Base-by-base conservation (phyloP, 2,329 filamentous ascomycete species). In the Claviceps arundinis region DNA sequence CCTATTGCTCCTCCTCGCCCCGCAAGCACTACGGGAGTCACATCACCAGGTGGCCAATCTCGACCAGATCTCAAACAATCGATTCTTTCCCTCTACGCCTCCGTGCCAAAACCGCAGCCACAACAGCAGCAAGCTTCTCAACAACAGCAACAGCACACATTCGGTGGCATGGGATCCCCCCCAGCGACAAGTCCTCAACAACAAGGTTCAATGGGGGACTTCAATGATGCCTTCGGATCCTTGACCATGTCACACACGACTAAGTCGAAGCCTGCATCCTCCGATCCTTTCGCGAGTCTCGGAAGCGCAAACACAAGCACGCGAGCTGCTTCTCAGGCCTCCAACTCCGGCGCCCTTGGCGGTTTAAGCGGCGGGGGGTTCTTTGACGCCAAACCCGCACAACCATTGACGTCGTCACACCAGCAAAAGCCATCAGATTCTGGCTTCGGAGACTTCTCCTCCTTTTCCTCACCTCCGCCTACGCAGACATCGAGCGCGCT, bases 11-110 rank as follows among this genome's bases (percentile, higher is more conserved):
- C 88, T n/a, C 81, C 83, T 50, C 80, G 89, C 50, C 87, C 90
- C n/a, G 81, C 87, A 5, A 95, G 88, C 69, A 89, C 88, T 19
- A 79, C 84, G 4, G 81, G 84, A 17, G 78, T 82, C 13, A 71
- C 78, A 46, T 75, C 77, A 5, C 65, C 76, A 3, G 73, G 73
- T 17, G 76, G 77, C 13, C 83, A 87, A 60, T 94, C 89, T 46
- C 78, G 93, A 56, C 90, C 91, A 2, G 93, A 98, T 64, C 73
- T 98, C 55, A 98, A 98, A 70, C 91, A 96, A 68, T 97, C 91
- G 2, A 98, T 98, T 55, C 72, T 98, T 48, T 98, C 93, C 7
- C 77, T 98, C 16, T 98, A 98, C 65, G 89, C 90, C 11, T 86
- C 88, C 7, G 81, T 81, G 5, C 86, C 89, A 1, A 86, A 89